A percentile compares a stretch with the other conserved stretches of the same genome.
Evolutionary conservation across 352 stramenopile genomes (phyloP).

Genomic region (Phytophthora palmivora): DNA sequence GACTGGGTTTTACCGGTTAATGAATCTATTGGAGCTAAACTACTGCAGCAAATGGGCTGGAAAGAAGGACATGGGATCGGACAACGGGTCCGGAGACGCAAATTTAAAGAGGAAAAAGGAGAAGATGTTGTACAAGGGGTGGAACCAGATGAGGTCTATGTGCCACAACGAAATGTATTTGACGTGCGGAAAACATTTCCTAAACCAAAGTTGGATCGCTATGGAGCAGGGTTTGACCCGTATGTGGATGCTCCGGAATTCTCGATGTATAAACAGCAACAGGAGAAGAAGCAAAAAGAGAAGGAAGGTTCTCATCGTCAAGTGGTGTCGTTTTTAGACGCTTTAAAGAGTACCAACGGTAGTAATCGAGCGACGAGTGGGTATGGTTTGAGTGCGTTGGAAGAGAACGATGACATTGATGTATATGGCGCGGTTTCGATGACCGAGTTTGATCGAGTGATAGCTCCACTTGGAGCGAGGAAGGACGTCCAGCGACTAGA

Average conservation of each 20-base stretch:
- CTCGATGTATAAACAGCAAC: slow-evolving; percentile 51
- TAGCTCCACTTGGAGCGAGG: slow-evolving; percentile 44
- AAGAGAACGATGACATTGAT: slow-evolving; percentile 88
- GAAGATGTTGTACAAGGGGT: slow-evolving; percentile 5
- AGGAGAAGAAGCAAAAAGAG: slow-evolving; percentile 29
- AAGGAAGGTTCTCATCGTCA: slow-evolving; percentile 44
- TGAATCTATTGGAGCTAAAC: slow-evolving; percentile 82
- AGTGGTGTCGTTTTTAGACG: slow-evolving; percentile 79
- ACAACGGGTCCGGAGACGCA: slow-evolving; percentile 60
- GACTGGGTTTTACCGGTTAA: slow-evolving; percentile 76
- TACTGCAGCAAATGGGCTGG: slow-evolving; percentile 92
- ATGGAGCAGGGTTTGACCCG: slow-evolving; percentile 82
- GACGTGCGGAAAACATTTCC: slow-evolving; percentile 63
- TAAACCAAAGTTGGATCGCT: slow-evolving; percentile 75
- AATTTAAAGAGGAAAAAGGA: slow-evolving; percentile 33
- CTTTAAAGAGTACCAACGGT: slow-evolving; percentile 51
- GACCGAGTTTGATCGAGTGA: slow-evolving; percentile 70
- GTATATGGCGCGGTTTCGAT: slow-evolving; percentile 77
- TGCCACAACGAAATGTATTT: slow-evolving; percentile 66
- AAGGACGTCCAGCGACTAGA: slow-evolving; percentile 41
- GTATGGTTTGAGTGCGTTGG: slow-evolving; percentile 78
- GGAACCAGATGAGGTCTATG: slow-evolving; percentile 34
- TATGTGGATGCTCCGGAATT: slow-evolving; percentile 83
- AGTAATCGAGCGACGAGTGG: slow-evolving; percentile 48
- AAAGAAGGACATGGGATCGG: slow-evolving; percentile 92